Base-by-base conservation (phyloP, 2,329 filamentous ascomycete genomes). In the Raffaelea arxii region DNA sequence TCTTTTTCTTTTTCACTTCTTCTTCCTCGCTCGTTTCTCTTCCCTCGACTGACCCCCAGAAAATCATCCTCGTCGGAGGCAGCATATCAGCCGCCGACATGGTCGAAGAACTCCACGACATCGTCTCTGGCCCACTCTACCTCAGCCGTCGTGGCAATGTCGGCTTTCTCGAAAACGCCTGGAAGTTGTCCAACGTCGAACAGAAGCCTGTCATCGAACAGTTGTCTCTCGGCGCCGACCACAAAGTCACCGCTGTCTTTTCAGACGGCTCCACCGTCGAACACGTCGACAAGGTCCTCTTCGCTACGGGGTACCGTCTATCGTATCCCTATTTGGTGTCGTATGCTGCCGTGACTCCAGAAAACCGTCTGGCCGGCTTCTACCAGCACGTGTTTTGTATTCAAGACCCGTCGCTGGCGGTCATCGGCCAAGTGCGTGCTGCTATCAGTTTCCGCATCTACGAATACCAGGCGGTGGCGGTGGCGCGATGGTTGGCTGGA, bases 291-390 rank as follows among this genome's bases (percentile, higher is more conserved):
- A 59, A 75, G 53, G 68, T 85, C 51, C 74, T 85, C 51, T 80
- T 84, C 49, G 80, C 78, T n/a, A 84, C 81, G 0, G 81, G 81
- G 0, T 83, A 82, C 57, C 72, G 66, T 24, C 84, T 77, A 76
- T 77, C 76, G 0, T 58, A 82, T 0, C 79, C 78, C 0, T 84
- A 82, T 55, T 57, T 82, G 1, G 74, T 74, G 0, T 56, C 67
- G 1, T 64, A 60, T 59, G 60, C 62, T 27, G 49, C 32, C 7
- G 41, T 36, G 4, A 27, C 32, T 2, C 81, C 0, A 58, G 65
- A 5, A 60, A 74, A 2, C 64, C 69, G 75, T 2, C 66, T 80
- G 0, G 71, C 74, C 0, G 69, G 67, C 9, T 61, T 81, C 0
- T 81, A 78, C 53, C 72, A 77, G 53, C 77, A 80, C 53, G 61